Evolutionary conservation across 2,329 filamentous ascomycete species (phyloP), one percentile per base, ranked within the genome.

Genomic region (Mycosphaerelloides madeirae): DNA sequence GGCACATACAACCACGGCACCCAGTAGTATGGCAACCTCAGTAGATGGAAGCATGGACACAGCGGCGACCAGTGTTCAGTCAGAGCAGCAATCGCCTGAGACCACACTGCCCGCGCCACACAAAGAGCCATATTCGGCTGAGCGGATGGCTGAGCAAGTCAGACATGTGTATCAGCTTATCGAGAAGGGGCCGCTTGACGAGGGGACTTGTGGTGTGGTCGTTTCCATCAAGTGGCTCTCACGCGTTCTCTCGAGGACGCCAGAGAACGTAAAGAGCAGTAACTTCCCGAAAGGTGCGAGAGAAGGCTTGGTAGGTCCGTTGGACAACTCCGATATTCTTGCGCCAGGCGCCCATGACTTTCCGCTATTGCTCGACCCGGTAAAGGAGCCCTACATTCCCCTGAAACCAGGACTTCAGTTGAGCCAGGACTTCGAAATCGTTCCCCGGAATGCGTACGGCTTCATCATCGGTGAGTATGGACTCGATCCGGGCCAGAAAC

Each of bases 261-360:
- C 77, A 7, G 77, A 80, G n/a, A 65, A 72, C 13, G 75, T 78
- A 45, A 68, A 75, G 40, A 74, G 73, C 15, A 73, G 76, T 50
- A 75, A 78, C 40, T 70, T 68, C 31, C 71, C 76, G 48, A 85
- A 85, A 50, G 69, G 74, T n/a, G 76, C 77, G 8, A 62, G 73
- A 9, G 76, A 83, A 46, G 79, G 78, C 6, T 76, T 80, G 3
- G 77, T 93, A 44, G 89, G 89, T 1, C 85, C 87, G 0, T 78
- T 97, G 25, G 88, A 96, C 71, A 96, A 96, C 62, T 81, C 85
- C 0, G 85, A 90, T 60, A 82, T 96, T 48, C 80, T 90, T 40
- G 46, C 53, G 7, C 43, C 51, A n/a, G 59, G 55, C 37, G 65
- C 48, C 3, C 65, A 62, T 41, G 38, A 50, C 0, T 46, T 49